Base-by-base conservation (phyloP, 768 basidiomycete species). In the Calocera viscosa region DNA sequence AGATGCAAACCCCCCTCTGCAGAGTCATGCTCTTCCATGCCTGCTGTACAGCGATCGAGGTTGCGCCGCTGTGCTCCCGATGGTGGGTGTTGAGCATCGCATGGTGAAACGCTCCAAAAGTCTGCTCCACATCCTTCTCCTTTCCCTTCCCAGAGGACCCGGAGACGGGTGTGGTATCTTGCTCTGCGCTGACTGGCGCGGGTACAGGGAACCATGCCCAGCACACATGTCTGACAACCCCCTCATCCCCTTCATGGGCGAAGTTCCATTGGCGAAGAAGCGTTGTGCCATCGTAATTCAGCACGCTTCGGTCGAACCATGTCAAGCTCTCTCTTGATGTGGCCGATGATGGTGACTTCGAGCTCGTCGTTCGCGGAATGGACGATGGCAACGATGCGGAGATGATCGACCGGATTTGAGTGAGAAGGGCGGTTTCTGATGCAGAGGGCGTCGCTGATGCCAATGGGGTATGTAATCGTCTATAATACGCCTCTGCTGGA, bases 181-280 rank as follows among this genome's bases (percentile, higher is more conserved):
- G 53, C 53, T 60, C 53, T 60, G 53, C 1, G 71, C 67, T 65
- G 41, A 39, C 63, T 30, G 35, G 66, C 64, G 35, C 63, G 33
- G 38, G 34, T 34, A 63, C 38, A 30, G 38, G 53, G 39, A 92
- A 80, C 74, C 82, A 82, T 2, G 87, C 91, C n/a, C 88, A 78
- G 72, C 90, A 91, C 3, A 88, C 90, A 77, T 82, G 89, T 71
- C 90, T 90, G 35, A 93, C 83, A 32, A 32, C 53, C 22, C 53
- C 53, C 0, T 82, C 80, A 72, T 92, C 86, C 5, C 80, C 82
- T 72, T 90, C 89, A 43, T 83, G 79, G n/a, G 78, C 74, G 72
- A 91, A 89, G 65, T 81, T 82, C 91, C 90, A 92, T 72, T 84
- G 84, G 72, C 86, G 85, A 66, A 60, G 53, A 10, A 60, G 53